A percentile compares a stretch with the other conserved stretches of the same genome.
Evolutionary conservation across 2,329 filamentous ascomycete species (phyloP).

Genomic region (Neoarthrinium moseri): DNA sequence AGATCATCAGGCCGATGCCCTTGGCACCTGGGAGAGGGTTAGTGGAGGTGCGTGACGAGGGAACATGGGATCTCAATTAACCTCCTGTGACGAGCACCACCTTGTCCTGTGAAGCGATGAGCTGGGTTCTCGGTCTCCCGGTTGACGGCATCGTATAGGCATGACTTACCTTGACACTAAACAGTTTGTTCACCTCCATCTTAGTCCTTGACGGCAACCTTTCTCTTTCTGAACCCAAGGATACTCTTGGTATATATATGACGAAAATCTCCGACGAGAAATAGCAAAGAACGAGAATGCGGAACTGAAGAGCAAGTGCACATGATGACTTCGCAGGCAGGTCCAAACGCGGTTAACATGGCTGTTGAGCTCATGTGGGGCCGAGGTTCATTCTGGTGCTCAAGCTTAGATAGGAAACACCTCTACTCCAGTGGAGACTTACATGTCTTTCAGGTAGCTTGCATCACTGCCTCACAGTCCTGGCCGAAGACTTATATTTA

Average conservation of each 20-base stretch:
- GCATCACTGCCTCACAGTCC: too few species aligned
- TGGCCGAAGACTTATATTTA: too few species aligned
- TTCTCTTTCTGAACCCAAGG: too few species aligned
- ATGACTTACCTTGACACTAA: constrained; percentile 55
- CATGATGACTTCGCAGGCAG: neutral
- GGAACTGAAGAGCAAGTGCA: too few species aligned
- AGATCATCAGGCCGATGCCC: constrained; percentile 68
- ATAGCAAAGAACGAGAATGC: too few species aligned
- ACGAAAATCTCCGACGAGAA: too few species aligned
- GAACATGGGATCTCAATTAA: constrained; percentile 10
- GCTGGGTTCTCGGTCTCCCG: neutral
- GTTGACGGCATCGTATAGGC: neutral
- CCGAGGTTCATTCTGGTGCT: constrained; percentile 7
- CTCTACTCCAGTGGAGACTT: too few species aligned
- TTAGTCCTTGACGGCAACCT: constrained; percentile 9
- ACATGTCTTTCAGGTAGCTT: too few species aligned
- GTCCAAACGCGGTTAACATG: neutral
- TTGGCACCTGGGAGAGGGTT: constrained; percentile 41
- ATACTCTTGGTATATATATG: too few species aligned
- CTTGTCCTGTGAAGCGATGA: constrained; percentile 42
- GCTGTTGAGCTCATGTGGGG: neutral
- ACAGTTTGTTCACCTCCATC: constrained; percentile 56
- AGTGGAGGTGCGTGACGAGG: neutral
- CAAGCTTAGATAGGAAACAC: too few species aligned
- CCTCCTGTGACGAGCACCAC: constrained; percentile 58